Evolutionary conservation across 176 grass and related monocot species (phyloP).

Genomic region (Luzula sylvatica): DNA sequence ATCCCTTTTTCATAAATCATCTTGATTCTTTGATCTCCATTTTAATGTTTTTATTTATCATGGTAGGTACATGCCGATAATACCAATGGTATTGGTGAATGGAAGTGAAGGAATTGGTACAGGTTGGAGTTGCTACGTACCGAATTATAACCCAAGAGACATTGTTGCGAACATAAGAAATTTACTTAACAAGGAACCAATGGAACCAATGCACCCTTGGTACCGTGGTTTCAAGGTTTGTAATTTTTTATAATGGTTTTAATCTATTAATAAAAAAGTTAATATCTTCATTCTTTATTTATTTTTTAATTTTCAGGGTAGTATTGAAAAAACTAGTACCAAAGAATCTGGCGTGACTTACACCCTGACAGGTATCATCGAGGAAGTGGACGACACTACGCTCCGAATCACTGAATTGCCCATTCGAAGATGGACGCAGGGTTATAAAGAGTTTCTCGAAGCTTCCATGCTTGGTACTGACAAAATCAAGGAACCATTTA

Average conservation of each 20-base stretch:
- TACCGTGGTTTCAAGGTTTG: slow-evolving; percentile 41
- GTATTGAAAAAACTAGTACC: slow-evolving; percentile 40
- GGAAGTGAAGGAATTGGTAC: slow-evolving; percentile 50
- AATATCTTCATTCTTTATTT: background rate
- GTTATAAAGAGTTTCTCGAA: slow-evolving; percentile 43
- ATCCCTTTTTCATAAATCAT: background rate
- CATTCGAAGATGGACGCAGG: slow-evolving; percentile 40
- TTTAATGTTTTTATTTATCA: too few species aligned
- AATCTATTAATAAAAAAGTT: background rate
- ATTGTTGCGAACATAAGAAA: slow-evolving; percentile 34
- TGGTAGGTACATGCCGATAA: slow-evolving; percentile 43
- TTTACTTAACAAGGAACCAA: slow-evolving; percentile 29
- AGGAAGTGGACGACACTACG: slow-evolving; percentile 31
- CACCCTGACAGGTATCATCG: slow-evolving; percentile 32
- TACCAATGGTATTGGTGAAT: slow-evolving; percentile 37
- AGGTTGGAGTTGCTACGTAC: slow-evolving; percentile 41
- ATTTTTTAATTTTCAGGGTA: slow-evolving; percentile 23
- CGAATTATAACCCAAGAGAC: slow-evolving; percentile 46
- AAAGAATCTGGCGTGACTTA: slow-evolving; percentile 42
- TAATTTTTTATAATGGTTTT: too few species aligned
- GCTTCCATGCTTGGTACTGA: slow-evolving; percentile 32
- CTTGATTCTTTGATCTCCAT: background rate
- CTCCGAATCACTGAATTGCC: slow-evolving; percentile 34
- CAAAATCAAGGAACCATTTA: slow-evolving; percentile 49
- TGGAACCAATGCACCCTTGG: slow-evolving; percentile 43